These are phyloP conservation scores for Heterobasidion parviporum DNA, from an alignment of 1,284 basidiomycete genomes.

Conservation along the genomic window DNA sequence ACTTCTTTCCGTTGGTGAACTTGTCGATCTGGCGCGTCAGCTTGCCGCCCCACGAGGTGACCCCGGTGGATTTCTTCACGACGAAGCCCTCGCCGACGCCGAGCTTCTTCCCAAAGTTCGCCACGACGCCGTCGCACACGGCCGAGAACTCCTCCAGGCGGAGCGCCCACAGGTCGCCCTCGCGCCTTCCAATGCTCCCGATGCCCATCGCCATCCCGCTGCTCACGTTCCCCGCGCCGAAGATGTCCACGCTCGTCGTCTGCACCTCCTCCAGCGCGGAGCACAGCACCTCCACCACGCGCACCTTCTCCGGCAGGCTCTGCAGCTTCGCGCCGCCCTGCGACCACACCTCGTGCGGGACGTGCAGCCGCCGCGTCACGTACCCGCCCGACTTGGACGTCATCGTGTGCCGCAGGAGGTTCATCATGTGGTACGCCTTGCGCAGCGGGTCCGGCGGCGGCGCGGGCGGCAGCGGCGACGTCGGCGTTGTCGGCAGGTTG, in stretches of 20 bases:
- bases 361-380: constrained; percentile 79
- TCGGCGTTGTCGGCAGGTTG: constrained; percentile 62
- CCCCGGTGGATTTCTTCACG: constrained; percentile 68
- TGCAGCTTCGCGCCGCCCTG: constrained; percentile 78
- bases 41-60: constrained; percentile 72
- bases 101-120: constrained; percentile 83
- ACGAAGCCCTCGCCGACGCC: constrained; percentile 80
- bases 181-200: constrained; percentile 57
- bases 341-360: constrained; percentile 87
- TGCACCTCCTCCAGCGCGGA: constrained; percentile 73
- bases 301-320: constrained; percentile 79
- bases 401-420: constrained; percentile 74
- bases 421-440: constrained; percentile 89
- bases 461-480: constrained; percentile 62
- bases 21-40: constrained; percentile 82
- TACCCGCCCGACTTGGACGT: constrained; percentile 79
- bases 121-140: constrained; percentile 80
- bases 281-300: constrained; percentile 73
- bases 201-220: constrained; percentile 66
- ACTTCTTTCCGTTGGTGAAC: constrained; percentile 89
- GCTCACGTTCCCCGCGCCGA: constrained; percentile 71
- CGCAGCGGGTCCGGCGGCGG: constrained; percentile 69
- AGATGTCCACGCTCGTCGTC: constrained; percentile 54
- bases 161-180: constrained; percentile 64
- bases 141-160: constrained; percentile 65